phyloP scores from a whole-genome alignment of 176 grass and related monocot genomes.

The Oryza punctata region DNA sequence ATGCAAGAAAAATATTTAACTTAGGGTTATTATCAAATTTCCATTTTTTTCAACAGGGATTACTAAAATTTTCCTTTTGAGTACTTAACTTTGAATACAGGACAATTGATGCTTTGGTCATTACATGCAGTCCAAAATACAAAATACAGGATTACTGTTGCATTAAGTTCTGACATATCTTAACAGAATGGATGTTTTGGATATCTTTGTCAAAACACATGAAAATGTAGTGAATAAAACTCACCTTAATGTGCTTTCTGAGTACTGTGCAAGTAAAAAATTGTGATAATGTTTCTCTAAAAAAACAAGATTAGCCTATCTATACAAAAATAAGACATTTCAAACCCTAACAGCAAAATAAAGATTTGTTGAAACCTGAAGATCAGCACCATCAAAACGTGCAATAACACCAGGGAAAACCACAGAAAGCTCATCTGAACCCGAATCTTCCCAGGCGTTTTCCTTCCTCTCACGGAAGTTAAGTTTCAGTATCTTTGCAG shows the following conservation, averaged over 20 bases:
- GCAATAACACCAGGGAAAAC: slow-evolving; percentile 72
- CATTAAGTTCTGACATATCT: background rate
- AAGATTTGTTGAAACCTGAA: slow-evolving; percentile 60
- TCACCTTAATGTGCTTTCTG: background rate
- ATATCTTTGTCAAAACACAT: background rate
- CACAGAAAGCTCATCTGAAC: slow-evolving; percentile 67
- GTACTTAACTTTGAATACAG: background rate
- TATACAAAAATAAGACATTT: slow-evolving; percentile 19
- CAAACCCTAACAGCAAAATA: slow-evolving; percentile 6
- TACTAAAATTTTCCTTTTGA: background rate
- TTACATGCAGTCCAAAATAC: background rate
- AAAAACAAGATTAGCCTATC: background rate
- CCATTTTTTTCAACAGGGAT: background rate
- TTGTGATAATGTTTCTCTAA: background rate
- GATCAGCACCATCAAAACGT: slow-evolving; percentile 70
- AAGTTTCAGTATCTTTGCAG: slow-evolving; percentile 58
- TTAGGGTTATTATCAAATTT: background rate
- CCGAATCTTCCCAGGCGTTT: slow-evolving; percentile 53
- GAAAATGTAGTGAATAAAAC: background rate
- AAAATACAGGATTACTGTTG: background rate
- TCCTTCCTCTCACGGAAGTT: slow-evolving; percentile 58
- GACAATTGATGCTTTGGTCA: background rate
- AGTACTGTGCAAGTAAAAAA: background rate
- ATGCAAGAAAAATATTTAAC: background rate
- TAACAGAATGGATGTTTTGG: background rate